Evolutionary conservation across 2,329 filamentous ascomycete species (phyloP).

Genomic region (Raffaelea albimanens): DNA sequence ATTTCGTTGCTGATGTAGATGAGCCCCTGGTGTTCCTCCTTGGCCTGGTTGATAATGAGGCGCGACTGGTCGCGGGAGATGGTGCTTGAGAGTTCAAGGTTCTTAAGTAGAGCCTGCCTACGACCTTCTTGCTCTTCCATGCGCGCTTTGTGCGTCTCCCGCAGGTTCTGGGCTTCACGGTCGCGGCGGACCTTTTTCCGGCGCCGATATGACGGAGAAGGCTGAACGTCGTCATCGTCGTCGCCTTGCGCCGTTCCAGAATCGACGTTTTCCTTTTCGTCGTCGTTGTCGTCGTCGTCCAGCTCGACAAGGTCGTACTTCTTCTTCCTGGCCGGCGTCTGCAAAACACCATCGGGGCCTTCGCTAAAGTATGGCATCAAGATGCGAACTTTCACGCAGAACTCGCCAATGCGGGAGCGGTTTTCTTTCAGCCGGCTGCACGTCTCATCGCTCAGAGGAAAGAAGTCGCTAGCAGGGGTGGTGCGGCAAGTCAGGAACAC

Average conservation of each 20-base stretch:
- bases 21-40: conserved; percentile 47
- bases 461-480: neutral
- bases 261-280: conserved; percentile 5
- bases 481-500: conserved; percentile 11
- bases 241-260: conserved; percentile 2
- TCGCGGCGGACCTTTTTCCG: conserved; percentile 38
- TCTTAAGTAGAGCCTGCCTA: conserved; percentile 33
- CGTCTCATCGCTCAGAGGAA: conserved; percentile 4
- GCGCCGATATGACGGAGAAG: conserved; percentile 31
- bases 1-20: conserved; percentile 59
- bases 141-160: conserved; percentile 45
- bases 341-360: neutral
- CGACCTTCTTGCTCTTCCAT: conserved; percentile 45
- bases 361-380: conserved; percentile 12
- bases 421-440: conserved; percentile 5
- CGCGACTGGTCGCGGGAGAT: conserved; percentile 35
- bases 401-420: conserved; percentile 10
- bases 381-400: conserved; percentile 13
- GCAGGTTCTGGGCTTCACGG: conserved; percentile 39
- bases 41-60: conserved; percentile 59
- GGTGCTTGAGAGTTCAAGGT: conserved; percentile 31
- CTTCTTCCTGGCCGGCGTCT: neutral
- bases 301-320: conserved; percentile 2
- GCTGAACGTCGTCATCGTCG: conserved; percentile 2
- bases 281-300: conserved; percentile 1